Evolutionary conservation across 83 land plant species (phyloP).

Genomic region (Picea abies): DNA sequence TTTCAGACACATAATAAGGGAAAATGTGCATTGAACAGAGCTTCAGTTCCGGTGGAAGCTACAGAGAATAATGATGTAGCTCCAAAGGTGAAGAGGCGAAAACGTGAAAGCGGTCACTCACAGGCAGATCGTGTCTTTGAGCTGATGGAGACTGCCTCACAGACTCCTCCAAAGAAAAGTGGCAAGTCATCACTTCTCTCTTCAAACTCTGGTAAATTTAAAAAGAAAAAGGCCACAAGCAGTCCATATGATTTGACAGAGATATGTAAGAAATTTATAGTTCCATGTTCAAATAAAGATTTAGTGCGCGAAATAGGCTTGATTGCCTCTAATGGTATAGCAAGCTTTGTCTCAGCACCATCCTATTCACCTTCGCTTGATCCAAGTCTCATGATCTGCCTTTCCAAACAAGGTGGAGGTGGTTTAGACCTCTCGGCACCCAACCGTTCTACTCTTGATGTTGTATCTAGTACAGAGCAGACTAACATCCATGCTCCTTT

Average conservation of each 20-base stretch:
- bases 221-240: slow-evolving; percentile 29
- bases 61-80: slow-evolving; percentile 19
- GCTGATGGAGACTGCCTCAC: not conserved
- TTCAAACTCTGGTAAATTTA: slow-evolving; percentile 26
- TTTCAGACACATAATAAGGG: slow-evolving; percentile 66
- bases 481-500: not conserved
- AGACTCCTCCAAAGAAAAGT: slow-evolving; percentile 6
- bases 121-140: not conserved
- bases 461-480: not conserved
- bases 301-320: slow-evolving; percentile 62
- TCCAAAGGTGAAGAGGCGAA: slow-evolving; percentile 21
- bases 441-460: not conserved
- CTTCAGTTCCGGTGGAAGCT: slow-evolving; percentile 23
- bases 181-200: not conserved
- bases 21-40: slow-evolving; percentile 26
- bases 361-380: slow-evolving; percentile 28
- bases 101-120: slow-evolving; percentile 18
- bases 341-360: slow-evolving; percentile 37
- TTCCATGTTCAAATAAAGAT: slow-evolving; percentile 49
- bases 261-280: slow-evolving; percentile 50
- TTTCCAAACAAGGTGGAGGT: slow-evolving; percentile 9
- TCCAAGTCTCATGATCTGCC: slow-evolving; percentile 25
- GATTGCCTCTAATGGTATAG: slow-evolving; percentile 52
- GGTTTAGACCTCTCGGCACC: not conserved
- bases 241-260: slow-evolving; percentile 43